Percentiles rank a stretch among this genome's conserved stretches.
Conservation (phyloP, 1,284 basidiomycete genomes). For the Tilletiopsis washingtonensis region DNA sequence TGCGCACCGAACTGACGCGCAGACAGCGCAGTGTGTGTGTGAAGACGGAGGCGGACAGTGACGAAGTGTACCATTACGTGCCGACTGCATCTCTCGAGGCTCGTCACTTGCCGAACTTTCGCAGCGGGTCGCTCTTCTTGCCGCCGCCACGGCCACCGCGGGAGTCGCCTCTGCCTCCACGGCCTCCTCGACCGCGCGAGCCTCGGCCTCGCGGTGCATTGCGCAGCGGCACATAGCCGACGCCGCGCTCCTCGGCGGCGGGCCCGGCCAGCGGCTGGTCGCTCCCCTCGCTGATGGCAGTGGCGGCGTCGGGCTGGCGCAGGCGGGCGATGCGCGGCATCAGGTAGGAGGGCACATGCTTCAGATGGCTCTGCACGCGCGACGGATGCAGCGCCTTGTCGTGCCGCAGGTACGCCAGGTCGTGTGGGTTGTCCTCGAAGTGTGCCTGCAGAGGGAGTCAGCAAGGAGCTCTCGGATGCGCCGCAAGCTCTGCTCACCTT, state of each 20-base stretch:
- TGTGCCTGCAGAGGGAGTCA: slow-evolving; percentile 67
- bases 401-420: slow-evolving; percentile 85
- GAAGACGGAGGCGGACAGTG: too few relatives aligned
- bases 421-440: slow-evolving; percentile 93
- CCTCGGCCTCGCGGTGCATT: slow-evolving; percentile 6
- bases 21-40: too few relatives aligned
- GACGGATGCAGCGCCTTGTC: slow-evolving; percentile 87
- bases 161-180: slow-evolving; percentile 8
- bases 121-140: slow-evolving; percentile 30
- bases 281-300: background rate
- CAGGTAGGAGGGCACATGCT: slow-evolving; percentile 88
- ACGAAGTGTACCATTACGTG: too few relatives aligned
- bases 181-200: slow-evolving; percentile 6
- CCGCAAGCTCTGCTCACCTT: slow-evolving; percentile 58
- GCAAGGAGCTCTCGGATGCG: background rate
- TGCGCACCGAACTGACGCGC: too few relatives aligned
- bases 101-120: slow-evolving; percentile 29
- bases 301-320: background rate
- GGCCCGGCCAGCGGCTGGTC: background rate
- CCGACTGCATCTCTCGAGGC: too few relatives aligned
- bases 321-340: slow-evolving; percentile 62
- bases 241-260: slow-evolving; percentile 5
- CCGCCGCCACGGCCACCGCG: slow-evolving; percentile 2
- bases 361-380: slow-evolving; percentile 78
- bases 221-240: slow-evolving; percentile 11